These are phyloP conservation scores for Solanum habrochaites DNA, from an alignment of 257 asterid genomes.

Conservation along the genomic window DNA sequence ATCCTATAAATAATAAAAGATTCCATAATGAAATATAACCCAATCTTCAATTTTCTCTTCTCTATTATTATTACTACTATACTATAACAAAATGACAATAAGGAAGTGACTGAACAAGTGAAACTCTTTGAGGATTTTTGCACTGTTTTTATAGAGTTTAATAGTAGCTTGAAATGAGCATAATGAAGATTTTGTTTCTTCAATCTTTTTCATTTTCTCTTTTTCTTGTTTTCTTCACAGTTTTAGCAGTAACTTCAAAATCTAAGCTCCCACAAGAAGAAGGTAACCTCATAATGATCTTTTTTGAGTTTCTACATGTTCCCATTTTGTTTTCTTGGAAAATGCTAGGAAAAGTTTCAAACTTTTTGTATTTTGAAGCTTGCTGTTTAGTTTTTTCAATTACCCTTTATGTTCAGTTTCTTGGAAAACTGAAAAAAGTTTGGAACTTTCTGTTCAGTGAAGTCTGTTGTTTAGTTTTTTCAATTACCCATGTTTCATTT, in stretches of 20 bases:
- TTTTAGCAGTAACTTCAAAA: slow-evolving; percentile 18
- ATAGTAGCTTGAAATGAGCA: background rate
- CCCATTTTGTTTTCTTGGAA: background rate
- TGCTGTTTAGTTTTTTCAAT: background rate
- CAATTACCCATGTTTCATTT: background rate
- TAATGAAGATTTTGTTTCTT: slow-evolving; percentile 7
- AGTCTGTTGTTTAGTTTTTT: background rate
- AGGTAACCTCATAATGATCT: slow-evolving; percentile 20
- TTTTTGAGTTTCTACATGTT: background rate
- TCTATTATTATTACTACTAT: background rate
- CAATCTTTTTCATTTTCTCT: slow-evolving; percentile 6
- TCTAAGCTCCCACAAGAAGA: slow-evolving; percentile 40
- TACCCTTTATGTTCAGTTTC: background rate
- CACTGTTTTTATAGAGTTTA: background rate
- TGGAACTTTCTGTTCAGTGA: background rate
- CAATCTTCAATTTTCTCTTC: background rate
- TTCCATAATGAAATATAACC: background rate
- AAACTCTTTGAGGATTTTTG: background rate
- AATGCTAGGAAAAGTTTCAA: background rate
- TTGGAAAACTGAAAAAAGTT: slow-evolving; percentile 10
- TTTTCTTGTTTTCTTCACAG: slow-evolving; percentile 15
- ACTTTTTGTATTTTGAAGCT: background rate
- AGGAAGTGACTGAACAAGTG: background rate
- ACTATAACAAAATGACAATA: background rate
- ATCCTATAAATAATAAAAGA: background rate